Evolutionary conservation across 768 basidiomycete genomes (phyloP).

Genomic region (Tylopilus cervinicoccineus): DNA sequence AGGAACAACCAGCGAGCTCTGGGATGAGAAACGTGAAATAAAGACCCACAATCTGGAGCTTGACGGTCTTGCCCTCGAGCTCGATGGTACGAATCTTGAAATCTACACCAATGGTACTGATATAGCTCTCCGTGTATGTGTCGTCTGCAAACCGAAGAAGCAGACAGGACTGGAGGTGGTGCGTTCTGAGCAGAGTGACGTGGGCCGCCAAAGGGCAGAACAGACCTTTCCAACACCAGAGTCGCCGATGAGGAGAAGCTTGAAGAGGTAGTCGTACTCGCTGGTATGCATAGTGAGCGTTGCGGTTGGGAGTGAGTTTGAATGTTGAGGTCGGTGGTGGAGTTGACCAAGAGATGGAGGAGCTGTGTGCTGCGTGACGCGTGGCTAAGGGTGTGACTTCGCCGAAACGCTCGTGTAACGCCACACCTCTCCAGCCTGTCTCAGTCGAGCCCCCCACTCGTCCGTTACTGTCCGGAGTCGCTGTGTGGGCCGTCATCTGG

Average conservation of each 20-base stretch:
- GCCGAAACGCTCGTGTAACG: constrained; percentile 20
- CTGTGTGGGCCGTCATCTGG: neutral
- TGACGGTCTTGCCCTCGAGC: constrained; percentile 96
- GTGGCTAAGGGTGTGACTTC: constrained; percentile 29
- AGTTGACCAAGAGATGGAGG: constrained; percentile 33
- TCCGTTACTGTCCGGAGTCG: too few species aligned
- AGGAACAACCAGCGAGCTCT: neutral
- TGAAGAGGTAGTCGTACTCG: constrained; percentile 96
- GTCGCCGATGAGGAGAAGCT: constrained; percentile 92
- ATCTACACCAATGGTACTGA: constrained; percentile 97
- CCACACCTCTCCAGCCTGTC: constrained; percentile 18
- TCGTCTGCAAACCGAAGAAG: constrained; percentile 94
- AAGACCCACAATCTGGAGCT: constrained; percentile 89
- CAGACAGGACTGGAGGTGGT: constrained; percentile 73
- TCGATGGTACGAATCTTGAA: constrained; percentile 99
- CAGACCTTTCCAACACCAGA: constrained; percentile 91
- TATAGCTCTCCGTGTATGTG: constrained; percentile 96
- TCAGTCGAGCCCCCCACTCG: too few species aligned
- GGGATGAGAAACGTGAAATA: constrained; percentile 3
- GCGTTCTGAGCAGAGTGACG: constrained; percentile 22
- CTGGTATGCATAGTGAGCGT: constrained; percentile 72
- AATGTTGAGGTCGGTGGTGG: constrained; percentile 28
- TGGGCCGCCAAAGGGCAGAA: constrained; percentile 17
- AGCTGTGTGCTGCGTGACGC: constrained; percentile 31
- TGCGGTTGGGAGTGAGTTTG: constrained; percentile 25